Evolutionary conservation across 441 rosid species (phyloP), one percentile per base, ranked within the genome.

Genomic region (Cnidoscolus chayamansa): DNA sequence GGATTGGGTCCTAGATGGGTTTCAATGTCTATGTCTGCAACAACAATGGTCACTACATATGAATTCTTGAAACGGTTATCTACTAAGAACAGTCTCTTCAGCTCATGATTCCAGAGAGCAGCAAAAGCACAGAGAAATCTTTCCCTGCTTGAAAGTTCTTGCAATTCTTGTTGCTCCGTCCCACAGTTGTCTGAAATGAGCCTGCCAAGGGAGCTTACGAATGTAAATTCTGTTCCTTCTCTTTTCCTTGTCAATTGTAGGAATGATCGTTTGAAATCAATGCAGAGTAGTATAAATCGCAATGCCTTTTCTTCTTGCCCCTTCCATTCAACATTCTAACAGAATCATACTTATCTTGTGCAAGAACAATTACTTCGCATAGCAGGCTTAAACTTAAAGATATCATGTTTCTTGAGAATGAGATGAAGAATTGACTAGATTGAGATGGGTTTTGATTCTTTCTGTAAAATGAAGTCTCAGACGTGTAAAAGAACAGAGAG

Each of bases 1-100:
- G 99, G 98, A 7, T 79, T 94, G 68, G 97, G 97, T 54, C 98
- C 93, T 32, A 80, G 98, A 57, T 92, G 98, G 85, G 91, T 91
- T 13, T 92, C 99, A 3, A 89, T 88, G 96, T 88, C 99, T 1
- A 77, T 92, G 92, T 94, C 97, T 73, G 93, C 99, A 20, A 89
- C 96, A 1, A 91, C 92, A 51, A 95, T 95, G 98, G 87, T 92
- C 64, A 92, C 97, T 56, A 92, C 98, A 47, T 94, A 90, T 50
- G 99, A 94, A 89, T 86, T 92, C 84, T 82, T 95, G 77, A 94
- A 94, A 84, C 86, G 90, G 67, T 75, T 89, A 12, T 94, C 97
- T 0, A 76, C 92, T 4, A 94, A 90, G 83, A 87, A 78, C 71
- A 82, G 78, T 45, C 90, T 74, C 73, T 67, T 61, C 77, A 37